phyloP scores from a whole-genome alignment of 2,329 filamentous ascomycete species.

The Scolecobasidium constrictum region DNA sequence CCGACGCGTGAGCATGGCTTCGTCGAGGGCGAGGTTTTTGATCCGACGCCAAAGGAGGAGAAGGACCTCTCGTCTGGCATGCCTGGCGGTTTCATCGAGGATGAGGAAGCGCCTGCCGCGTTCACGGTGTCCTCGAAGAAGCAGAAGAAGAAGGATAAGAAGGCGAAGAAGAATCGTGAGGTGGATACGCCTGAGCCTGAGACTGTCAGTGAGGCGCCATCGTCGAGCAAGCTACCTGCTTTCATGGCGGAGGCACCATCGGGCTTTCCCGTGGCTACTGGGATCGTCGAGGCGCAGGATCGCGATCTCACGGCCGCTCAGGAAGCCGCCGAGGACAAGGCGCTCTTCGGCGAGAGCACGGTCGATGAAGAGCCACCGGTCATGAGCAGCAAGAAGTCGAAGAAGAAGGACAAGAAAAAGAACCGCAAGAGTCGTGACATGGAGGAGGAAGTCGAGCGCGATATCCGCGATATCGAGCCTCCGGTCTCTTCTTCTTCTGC shows the following conservation, averaged over 20 bases:
- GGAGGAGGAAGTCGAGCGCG: slow-evolving; percentile 3
- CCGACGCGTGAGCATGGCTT: slow-evolving; percentile 17
- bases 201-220: no score
- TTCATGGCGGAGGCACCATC: neutral
- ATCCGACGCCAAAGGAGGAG: slow-evolving; percentile 44
- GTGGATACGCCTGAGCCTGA: slow-evolving; percentile 1
- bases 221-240: no score
- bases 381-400: neutral
- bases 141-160: neutral
- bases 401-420: slow-evolving; percentile 3
- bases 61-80: slow-evolving; percentile 34
- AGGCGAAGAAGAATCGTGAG: neutral
- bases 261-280: no score
- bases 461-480: slow-evolving; percentile 7
- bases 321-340: neutral
- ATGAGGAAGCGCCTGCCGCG: slow-evolving; percentile 16
- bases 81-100: slow-evolving; percentile 39
- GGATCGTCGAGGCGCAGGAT: neutral
- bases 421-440: slow-evolving; percentile 6
- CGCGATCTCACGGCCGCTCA: neutral
- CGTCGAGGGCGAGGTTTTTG: slow-evolving; percentile 23
- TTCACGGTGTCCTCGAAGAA: neutral
- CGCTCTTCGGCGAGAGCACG: neutral
- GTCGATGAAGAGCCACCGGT: neutral
- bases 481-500: neutral